These are phyloP conservation scores for Capsella rubella DNA, from an alignment of 441 rosid species.

Conservation along the genomic window DNA sequence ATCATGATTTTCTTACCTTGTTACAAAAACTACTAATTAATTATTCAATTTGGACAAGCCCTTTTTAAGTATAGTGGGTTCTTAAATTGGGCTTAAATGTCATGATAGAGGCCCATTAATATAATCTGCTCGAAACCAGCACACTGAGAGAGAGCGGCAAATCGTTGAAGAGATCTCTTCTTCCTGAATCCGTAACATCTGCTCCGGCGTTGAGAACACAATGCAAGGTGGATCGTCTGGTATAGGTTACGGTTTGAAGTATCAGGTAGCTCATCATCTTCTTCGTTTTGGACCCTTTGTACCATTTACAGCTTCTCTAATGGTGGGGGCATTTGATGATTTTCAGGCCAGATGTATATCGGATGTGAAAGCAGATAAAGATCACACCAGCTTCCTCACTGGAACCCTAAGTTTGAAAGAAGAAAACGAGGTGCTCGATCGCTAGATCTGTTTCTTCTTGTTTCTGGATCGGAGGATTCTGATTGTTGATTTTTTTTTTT, in stretches of 20 bases:
- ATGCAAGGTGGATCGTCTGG: constrained; percentile 97
- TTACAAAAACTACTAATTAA: no score
- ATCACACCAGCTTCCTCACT: constrained; percentile 91
- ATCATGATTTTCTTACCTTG: no score
- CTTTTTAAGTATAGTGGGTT: neutral
- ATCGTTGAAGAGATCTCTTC: constrained; percentile 20
- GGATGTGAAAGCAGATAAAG: constrained; percentile 86
- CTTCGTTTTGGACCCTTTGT: neutral
- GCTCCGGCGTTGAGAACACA: constrained; percentile 34
- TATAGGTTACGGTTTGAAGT: constrained; percentile 88
- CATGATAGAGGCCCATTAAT: constrained; percentile 15
- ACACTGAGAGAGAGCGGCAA: constrained; percentile 34
- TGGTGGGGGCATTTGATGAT: neutral
- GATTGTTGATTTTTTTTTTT: constrained; percentile 5
- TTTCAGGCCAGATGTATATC: constrained; percentile 85
- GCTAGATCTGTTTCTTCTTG: constrained; percentile 14
- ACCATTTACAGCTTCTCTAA: constrained; percentile 15
- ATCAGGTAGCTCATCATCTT: constrained; percentile 60
- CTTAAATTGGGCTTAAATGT: neutral
- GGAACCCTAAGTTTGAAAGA: constrained; percentile 86
- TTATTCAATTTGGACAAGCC: neutral
- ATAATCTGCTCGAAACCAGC: constrained; percentile 13
- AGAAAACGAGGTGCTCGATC: constrained; percentile 74
- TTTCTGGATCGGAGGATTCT: constrained; percentile 40
- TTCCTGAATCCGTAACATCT: constrained; percentile 26